phyloP scores from a whole-genome alignment of 257 asterid genomes.

The Fraxinus cuspidata region DNA sequence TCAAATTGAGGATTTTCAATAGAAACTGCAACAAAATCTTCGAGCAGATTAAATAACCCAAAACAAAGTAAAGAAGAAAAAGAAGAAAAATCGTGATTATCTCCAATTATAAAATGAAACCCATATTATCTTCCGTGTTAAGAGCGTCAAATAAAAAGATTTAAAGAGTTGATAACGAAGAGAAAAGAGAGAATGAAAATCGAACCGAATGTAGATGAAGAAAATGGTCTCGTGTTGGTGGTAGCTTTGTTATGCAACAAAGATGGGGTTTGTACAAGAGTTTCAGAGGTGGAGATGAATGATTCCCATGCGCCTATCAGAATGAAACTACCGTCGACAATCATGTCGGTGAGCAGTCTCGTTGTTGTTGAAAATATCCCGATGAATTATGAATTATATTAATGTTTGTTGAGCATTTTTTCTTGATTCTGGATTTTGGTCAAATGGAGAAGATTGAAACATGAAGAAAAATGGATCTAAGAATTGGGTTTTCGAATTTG shows the following conservation, averaged over 20 bases:
- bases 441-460: no score
- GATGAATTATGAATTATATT: background rate
- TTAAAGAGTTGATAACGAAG: conserved; percentile 54
- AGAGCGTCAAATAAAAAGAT: conserved; percentile 72
- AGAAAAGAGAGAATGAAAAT: conserved; percentile 54
- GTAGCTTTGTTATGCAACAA: conserved; percentile 14
- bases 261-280: conserved; percentile 27
- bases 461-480: background rate
- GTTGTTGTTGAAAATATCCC: conserved; percentile 25
- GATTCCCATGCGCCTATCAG: conserved; percentile 80
- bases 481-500: background rate
- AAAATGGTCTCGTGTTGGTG: conserved; percentile 25
- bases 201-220: conserved; percentile 55
- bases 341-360: conserved; percentile 72
- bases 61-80: conserved; percentile 58
- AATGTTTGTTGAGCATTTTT: background rate
- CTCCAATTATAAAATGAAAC: conserved; percentile 69
- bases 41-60: conserved; percentile 52
- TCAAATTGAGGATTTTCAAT: conserved; percentile 43
- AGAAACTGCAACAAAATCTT: conserved; percentile 45
- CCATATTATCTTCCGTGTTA: conserved; percentile 52
- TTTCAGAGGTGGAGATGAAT: conserved; percentile 40
- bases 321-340: conserved; percentile 69
- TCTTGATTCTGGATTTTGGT: no score
- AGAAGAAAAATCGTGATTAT: conserved; percentile 57